phyloP scores from a whole-genome alignment of 1,284 basidiomycete species.

The Malassezia furfur region DNA sequence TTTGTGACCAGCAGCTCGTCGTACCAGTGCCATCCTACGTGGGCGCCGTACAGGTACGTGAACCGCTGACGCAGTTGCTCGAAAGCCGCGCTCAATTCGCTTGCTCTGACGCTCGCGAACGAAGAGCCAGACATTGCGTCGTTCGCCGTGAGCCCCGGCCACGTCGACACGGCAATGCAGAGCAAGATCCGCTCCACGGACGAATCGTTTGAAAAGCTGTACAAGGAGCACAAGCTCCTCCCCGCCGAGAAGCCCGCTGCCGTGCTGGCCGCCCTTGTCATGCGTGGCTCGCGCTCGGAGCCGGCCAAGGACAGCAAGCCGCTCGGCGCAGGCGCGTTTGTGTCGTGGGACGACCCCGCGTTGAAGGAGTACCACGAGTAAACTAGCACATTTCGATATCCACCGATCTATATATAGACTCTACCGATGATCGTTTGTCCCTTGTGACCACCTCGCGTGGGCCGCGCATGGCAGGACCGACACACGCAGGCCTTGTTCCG shows the following conservation, averaged over 20 bases:
- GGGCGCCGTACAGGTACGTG: conserved; percentile 62
- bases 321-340: conserved; percentile 57
- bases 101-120: conserved; percentile 65
- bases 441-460: too few relatives aligned
- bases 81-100: conserved; percentile 69
- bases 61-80: conserved; percentile 19
- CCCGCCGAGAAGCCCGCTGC: conserved; percentile 55
- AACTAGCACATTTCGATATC: too few relatives aligned
- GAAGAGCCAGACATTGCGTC: conserved; percentile 68
- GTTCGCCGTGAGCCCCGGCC: conserved; percentile 71
- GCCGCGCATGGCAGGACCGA: too few relatives aligned
- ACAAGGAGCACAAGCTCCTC: conserved; percentile 58
- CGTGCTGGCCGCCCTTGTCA: conserved; percentile 57
- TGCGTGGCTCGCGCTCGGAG: conserved; percentile 49
- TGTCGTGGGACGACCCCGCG: conserved; percentile 53
- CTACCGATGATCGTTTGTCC: too few relatives aligned
- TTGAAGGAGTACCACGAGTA: too few relatives aligned
- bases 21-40: conserved; percentile 58
- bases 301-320: conserved; percentile 47
- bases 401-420: too few relatives aligned
- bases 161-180: conserved; percentile 59
- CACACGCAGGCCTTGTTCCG: too few relatives aligned
- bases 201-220: too few relatives aligned
- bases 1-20: conserved; percentile 76
- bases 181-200: conserved; percentile 51